Percentiles rank a stretch among this genome's conserved stretches.
phyloP scores from a whole-genome alignment of 257 asterid species.

The Solanum paucissectum region DNA sequence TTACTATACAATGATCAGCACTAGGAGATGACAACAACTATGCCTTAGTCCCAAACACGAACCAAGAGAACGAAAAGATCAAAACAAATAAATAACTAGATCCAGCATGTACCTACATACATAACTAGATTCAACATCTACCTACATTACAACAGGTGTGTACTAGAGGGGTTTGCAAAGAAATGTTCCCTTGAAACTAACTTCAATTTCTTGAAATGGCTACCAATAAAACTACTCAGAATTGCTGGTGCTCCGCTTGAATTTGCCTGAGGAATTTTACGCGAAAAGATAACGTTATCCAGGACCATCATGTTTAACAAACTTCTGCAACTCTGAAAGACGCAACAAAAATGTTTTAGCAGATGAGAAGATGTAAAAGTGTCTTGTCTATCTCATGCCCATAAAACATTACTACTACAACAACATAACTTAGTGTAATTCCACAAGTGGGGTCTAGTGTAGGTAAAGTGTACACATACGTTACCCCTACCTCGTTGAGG shows the following conservation, averaged over 20 bases:
- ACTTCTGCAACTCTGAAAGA: slow-evolving; percentile 75
- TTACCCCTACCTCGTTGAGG: neutral
- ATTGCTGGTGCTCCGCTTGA: slow-evolving; percentile 53
- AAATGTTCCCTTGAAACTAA: slow-evolving; percentile 41
- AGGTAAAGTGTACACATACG: neutral
- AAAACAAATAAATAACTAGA: neutral
- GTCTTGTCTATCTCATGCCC: neutral
- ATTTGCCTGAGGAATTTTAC: slow-evolving; percentile 44
- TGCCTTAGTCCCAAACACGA: neutral
- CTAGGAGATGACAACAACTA: neutral
- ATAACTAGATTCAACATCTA: neutral
- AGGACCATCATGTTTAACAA: slow-evolving; percentile 54
- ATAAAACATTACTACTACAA: neutral
- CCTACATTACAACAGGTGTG: slow-evolving; percentile 32
- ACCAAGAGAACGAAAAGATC: neutral
- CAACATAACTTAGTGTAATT: neutral
- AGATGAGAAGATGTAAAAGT: neutral
- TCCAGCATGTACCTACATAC: neutral
- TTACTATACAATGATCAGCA: neutral
- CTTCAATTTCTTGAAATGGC: slow-evolving; percentile 30
- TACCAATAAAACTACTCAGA: slow-evolving; percentile 41
- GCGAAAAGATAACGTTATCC: slow-evolving; percentile 54
- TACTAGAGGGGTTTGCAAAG: slow-evolving; percentile 73
- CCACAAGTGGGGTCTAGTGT: neutral
- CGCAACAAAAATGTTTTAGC: slow-evolving; percentile 8